phyloP scores from a whole-genome alignment of 2,329 filamentous ascomycete species.

The Aspergillus tanneri region DNA sequence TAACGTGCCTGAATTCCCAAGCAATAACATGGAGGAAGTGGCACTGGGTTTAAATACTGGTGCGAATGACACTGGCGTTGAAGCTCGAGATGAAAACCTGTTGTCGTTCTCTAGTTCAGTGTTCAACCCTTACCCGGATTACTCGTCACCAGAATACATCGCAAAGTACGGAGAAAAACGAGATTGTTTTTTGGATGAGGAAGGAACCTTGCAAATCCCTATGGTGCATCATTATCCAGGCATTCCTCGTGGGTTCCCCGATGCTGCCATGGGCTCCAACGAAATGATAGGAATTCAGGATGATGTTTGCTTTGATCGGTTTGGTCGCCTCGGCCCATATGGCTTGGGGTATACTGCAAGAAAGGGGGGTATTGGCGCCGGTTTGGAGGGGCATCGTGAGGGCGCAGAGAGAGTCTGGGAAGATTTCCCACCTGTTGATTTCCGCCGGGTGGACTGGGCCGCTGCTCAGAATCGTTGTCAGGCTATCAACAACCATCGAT shows the following conservation, averaged over 20 bases:
- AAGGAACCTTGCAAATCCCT: slow-evolving; percentile 64
- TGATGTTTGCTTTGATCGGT: slow-evolving; percentile 90
- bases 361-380: slow-evolving; percentile 79
- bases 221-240: slow-evolving; percentile 72
- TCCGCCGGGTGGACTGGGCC: slow-evolving; percentile 73
- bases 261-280: slow-evolving; percentile 83
- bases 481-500: slow-evolving; percentile 68
- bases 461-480: slow-evolving; percentile 73
- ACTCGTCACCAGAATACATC: slow-evolving; percentile 58
- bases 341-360: slow-evolving; percentile 80
- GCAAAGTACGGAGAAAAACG: slow-evolving; percentile 59
- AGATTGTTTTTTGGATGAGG: slow-evolving; percentile 75
- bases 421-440: slow-evolving; percentile 70
- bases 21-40: slow-evolving; percentile 57
- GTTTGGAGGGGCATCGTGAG: slow-evolving; percentile 77
- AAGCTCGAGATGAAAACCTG: slow-evolving; percentile 30
- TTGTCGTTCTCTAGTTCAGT: slow-evolving; percentile 47
- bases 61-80: slow-evolving; percentile 26
- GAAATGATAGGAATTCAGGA: slow-evolving; percentile 74
- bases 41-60: slow-evolving; percentile 40
- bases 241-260: slow-evolving; percentile 78
- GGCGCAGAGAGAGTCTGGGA: slow-evolving; percentile 79
- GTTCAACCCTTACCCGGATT: slow-evolving; percentile 69
- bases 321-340: slow-evolving; percentile 83
- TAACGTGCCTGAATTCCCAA: slow-evolving; percentile 80